phyloP scores from a whole-genome alignment of 169 alveolate species.

The Prorocentrum cordatum region DNA sequence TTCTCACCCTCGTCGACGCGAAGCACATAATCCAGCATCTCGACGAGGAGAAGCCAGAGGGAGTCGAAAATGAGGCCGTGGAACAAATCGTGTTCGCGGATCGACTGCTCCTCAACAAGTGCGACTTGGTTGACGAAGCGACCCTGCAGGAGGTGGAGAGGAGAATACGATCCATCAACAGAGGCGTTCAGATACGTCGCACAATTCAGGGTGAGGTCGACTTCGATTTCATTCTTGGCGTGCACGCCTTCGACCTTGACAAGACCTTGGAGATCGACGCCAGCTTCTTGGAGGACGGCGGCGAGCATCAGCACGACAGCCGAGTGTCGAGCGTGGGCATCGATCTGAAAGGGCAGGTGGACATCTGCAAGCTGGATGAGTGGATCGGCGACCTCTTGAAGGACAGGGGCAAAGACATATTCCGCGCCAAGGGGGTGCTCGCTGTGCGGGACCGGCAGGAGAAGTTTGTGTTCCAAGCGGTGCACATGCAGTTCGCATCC shows the following conservation, averaged over 20 bases:
- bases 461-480: not conserved
- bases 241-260: not conserved
- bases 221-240: not conserved
- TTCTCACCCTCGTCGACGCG: slow-evolving; percentile 72
- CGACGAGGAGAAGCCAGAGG: slow-evolving; percentile 10
- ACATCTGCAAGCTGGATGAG: not conserved
- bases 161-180: not conserved
- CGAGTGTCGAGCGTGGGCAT: not conserved
- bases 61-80: slow-evolving; percentile 2
- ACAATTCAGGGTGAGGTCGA: no score
- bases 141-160: not conserved
- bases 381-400: not conserved
- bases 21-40: slow-evolving; percentile 29
- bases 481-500: not conserved
- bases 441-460: not conserved
- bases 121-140: not conserved
- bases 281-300: not conserved
- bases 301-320: not conserved
- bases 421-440: not conserved
- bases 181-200: no score
- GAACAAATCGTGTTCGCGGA: not conserved
- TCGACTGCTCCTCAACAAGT: not conserved
- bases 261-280: not conserved
- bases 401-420: not conserved
- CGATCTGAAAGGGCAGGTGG: not conserved